Evolutionary conservation across 352 stramenopile genomes (phyloP), one percentile per base, ranked within the genome.

Genomic region (Phytophthora sojae): DNA sequence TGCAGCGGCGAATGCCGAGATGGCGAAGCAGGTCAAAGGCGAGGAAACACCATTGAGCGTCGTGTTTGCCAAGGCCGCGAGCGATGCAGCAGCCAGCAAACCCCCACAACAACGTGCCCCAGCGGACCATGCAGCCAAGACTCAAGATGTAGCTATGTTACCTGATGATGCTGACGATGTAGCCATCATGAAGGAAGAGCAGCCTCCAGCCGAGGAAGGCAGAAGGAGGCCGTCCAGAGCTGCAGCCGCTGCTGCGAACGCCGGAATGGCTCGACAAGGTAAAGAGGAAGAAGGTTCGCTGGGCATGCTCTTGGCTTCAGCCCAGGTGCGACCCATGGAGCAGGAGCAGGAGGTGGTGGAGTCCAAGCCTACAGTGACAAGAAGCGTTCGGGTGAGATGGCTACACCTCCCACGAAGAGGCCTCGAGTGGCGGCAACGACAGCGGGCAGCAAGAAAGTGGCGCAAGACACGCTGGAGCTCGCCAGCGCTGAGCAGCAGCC

Each of bases 221-320:
- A 55, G 8, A 25, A 66, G 17, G 60, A 39, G 61, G 44, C 62
- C 67, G 9, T 42, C 66, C 0, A 68, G 66, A 66, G 71, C 66
- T 59, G 71, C 66, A 21, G 61, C 71, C 6, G 53, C 49, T 15
- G 66, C 66, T 25, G 57, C 61, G 39, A 78, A 60, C 30, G 60
- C 45, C 17, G 52, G 37, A 2, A 72, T 75, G 57, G n/a, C 60
- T 19, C 67, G 57, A 30, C 68, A 70, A 58, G 59, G 23, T 2
- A 44, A 67, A 47, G 32, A 71, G 9, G 61, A 78, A 60, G 45
- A 42, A 19, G 17, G 6, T 14, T 26, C 64, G 4, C 6, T 75
- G 7, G 35, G 49, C 0, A 49, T 73, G 19, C 17, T 79, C 6
- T 30, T 73, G 6, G 44, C 49, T 14, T 55, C 67, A 1, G 30